A percentile compares a stretch with the other conserved stretches of the same genome.
These are phyloP conservation scores for Diaporthe amygdali DNA, from an alignment of 2,329 filamentous ascomycete genomes.

Conservation along the genomic window DNA sequence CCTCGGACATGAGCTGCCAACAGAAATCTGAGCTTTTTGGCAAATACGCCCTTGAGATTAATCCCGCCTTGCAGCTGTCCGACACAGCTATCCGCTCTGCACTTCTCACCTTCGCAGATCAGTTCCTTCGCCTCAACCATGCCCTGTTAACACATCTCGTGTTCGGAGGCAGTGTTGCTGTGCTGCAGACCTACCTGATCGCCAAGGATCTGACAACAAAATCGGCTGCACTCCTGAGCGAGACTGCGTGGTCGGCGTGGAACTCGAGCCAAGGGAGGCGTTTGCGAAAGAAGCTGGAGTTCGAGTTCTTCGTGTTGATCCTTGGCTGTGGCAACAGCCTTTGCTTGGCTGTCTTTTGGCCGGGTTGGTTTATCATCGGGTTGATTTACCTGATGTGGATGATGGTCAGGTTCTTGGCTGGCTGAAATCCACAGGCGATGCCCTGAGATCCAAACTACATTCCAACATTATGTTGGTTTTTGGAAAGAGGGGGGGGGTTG, in stretches of 20 bases:
- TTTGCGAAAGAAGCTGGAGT: slow-evolving; percentile 53
- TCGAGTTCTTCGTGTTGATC: slow-evolving; percentile 57
- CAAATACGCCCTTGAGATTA: slow-evolving; percentile 17
- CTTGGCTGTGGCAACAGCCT: slow-evolving; percentile 56
- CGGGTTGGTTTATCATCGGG: slow-evolving; percentile 57
- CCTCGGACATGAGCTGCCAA: slow-evolving; percentile 16
- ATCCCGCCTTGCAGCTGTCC: not conserved
- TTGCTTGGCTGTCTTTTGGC: slow-evolving; percentile 60
- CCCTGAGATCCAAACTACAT: not conserved
- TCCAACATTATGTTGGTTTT: slow-evolving; percentile 7
- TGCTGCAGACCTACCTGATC: slow-evolving; percentile 34
- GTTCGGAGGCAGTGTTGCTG: slow-evolving; percentile 35
- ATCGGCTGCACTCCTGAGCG: slow-evolving; percentile 17
- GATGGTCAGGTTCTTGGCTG: slow-evolving; percentile 36
- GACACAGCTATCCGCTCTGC: not conserved
- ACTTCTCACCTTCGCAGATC: slow-evolving; percentile 9
- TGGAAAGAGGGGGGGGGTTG: too few relatives aligned
- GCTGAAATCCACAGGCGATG: slow-evolving; percentile 6
- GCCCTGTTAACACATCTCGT: slow-evolving; percentile 27
- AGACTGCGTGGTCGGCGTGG: slow-evolving; percentile 40
- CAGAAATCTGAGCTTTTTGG: slow-evolving; percentile 14
- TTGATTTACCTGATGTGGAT: slow-evolving; percentile 39
- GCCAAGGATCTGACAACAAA: slow-evolving; percentile 28
- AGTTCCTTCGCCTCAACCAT: slow-evolving; percentile 17
- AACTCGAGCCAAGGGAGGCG: slow-evolving; percentile 40